Evolutionary conservation across 768 basidiomycete species (phyloP), one percentile per base, ranked within the genome.

Genomic region (Rhodotorula graminis): DNA sequence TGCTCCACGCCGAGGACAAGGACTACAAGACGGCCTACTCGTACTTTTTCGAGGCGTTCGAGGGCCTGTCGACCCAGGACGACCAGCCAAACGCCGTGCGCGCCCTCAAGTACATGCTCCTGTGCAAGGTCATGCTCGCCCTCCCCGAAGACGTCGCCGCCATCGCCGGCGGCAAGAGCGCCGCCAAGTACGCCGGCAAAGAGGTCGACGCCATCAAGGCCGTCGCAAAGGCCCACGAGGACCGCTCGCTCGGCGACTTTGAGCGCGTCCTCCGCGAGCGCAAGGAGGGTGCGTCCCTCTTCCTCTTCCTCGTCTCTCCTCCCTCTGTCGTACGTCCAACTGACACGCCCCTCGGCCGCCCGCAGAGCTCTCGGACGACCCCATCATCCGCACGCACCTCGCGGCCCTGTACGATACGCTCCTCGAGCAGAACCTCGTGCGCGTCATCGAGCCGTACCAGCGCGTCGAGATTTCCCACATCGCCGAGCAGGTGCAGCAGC

Each of bases 41-140:
- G 0, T 99, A 98, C 83, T 98, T 97, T 82, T 93, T 91, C 77
- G 95, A 98, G 82, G 89, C 93, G 6, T 97, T 98, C 74, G 96
- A 99, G 82, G 93, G 88, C 64, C 84, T 93, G 75, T 87, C 87
- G 55, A 80, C 87, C 3, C 89, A 92, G 69, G 93, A 67, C n/a
- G 93, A 67, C n/a, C 0, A 12, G 31, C n/a, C 33, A 7, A 84
- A 82, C 50, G 92, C 93, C 1, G 84, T 96, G 29, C 87, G 86
- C 3, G 93, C 93, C 10, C 84, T 99, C 75, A 98, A 99, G 82
- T 98, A 99, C 82, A 96, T 98, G 95, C 85, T 97, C 25, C 81
- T 97, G 58, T 99, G 96, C 82, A 98, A 99, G 81, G 89, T 99
- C 80, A 99, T 99, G 95, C 84, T 98, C 74, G 93, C 93, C 79